Evolutionary conservation across 2,329 filamentous ascomycete species (phyloP), one percentile per base, ranked within the genome.

Genomic region (Trichoderma arundinaceum): DNA sequence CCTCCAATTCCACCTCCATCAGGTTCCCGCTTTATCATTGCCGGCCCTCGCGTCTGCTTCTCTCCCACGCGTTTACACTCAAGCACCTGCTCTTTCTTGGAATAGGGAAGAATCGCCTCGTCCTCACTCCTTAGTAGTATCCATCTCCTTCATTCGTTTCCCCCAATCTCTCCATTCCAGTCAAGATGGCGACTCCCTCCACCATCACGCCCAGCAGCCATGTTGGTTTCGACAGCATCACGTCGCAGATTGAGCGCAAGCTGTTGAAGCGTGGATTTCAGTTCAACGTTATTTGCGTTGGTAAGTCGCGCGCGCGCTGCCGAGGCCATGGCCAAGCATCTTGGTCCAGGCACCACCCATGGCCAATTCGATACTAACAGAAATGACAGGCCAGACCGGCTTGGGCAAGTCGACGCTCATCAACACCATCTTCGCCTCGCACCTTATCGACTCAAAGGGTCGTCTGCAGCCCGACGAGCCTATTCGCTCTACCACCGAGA

Each of bases 211-310:
- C 95, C 77, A 90, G 95, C 80, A 96, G 90, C 90, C 95, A 98
- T 86, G 95, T 99, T 81, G 95, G 95, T 88, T 99, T 99, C 85
- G 95, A 99, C 86, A 97, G 93, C 85, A 99, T 99, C 86, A 99
- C 95, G 74, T 93, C 90, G 73, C 95, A 99, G 86, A 99, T 99
- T 75, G 95, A 99, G 90, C 91, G 92, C 84, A 99, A 99, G 90
- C 90, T 98, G 78, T 82, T 99, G 84, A 99, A 99, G 88, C 93
- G 95, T 83, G 95, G 95, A 75, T 99, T 99, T 83, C 95, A 99
- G 83, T 99, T 99, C 89, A 99, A 99, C 80, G 91, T 98, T 77
- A 98, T 98, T 81, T 97, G 94, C 80, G 95, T 98, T 80, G 95
- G 95, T 98, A 86, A 80, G 94, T 90, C 69, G 33, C 51, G 64